Percentiles rank a stretch among this genome's conserved stretches.
phyloP scores from a whole-genome alignment of 768 basidiomycete species.

The Suillus lakei region DNA sequence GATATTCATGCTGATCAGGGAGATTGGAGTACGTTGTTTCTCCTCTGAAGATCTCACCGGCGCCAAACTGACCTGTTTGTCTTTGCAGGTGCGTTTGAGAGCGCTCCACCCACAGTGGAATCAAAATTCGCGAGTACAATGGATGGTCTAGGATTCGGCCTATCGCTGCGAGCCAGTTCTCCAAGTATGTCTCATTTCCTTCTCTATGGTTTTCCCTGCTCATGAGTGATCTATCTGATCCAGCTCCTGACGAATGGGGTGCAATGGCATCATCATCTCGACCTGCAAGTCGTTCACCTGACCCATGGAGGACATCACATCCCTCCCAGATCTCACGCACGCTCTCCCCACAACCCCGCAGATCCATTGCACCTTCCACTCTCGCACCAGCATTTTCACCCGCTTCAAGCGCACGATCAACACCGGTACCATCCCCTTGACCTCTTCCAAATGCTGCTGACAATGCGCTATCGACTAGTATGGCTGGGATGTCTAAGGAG shows the following conservation, averaged over 20 bases:
- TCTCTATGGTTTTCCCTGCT: not conserved
- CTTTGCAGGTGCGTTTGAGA: slow-evolving; percentile 74
- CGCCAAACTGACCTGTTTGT: not conserved
- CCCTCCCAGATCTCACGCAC: slow-evolving; percentile 20
- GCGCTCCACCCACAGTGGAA: slow-evolving; percentile 41
- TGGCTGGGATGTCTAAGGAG: slow-evolving; percentile 74
- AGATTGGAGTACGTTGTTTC: slow-evolving; percentile 84
- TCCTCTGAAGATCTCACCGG: not conserved
- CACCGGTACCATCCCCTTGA: slow-evolving; percentile 30
- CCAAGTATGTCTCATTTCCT: not conserved
- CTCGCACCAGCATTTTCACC: slow-evolving; percentile 14
- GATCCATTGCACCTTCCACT: slow-evolving; percentile 8
- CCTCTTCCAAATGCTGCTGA: slow-evolving; percentile 15
- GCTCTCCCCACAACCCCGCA: slow-evolving; percentile 26
- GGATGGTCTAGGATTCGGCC: slow-evolving; percentile 31
- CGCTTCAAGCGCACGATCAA: slow-evolving; percentile 25
- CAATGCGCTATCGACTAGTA: slow-evolving; percentile 29
- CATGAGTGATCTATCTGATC: not conserved
- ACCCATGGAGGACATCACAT: slow-evolving; percentile 23
- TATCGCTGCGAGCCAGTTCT: slow-evolving; percentile 8
- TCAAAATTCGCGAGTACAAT: slow-evolving; percentile 26
- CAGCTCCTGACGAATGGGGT: slow-evolving; percentile 28
- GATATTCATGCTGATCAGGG: slow-evolving; percentile 92
- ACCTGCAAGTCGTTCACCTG: slow-evolving; percentile 9
- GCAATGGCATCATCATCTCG: slow-evolving; percentile 16